phyloP scores from a whole-genome alignment of 805 yeast genomes.

The Wickerhamiella nectarea region DNA sequence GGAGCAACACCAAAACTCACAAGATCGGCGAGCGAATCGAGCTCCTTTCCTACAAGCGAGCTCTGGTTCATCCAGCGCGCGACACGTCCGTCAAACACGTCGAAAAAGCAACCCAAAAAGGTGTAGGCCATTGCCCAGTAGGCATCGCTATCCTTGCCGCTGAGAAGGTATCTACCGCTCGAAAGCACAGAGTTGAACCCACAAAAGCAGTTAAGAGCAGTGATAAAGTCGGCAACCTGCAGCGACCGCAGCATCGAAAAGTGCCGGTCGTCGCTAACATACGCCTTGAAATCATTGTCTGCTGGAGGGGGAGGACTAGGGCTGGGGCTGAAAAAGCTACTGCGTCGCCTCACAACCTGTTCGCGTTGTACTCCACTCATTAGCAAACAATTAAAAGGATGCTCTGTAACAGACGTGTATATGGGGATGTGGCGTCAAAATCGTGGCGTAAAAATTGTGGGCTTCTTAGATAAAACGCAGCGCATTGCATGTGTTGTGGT shows the following conservation, averaged over 20 bases:
- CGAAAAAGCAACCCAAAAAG: slow-evolving; percentile 84
- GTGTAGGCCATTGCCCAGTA: slow-evolving; percentile 85
- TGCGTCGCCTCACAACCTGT: slow-evolving; percentile 19
- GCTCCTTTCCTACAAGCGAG: slow-evolving; percentile 90
- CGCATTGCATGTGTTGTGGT: no score
- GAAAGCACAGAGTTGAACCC: slow-evolving; percentile 86
- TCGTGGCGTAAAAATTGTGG: no score
- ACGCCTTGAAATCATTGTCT: slow-evolving; percentile 47
- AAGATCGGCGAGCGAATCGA: slow-evolving; percentile 91
- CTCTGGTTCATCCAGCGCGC: slow-evolving; percentile 89
- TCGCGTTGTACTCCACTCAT: neutral
- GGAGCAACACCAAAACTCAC: slow-evolving; percentile 94
- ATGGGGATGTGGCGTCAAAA: no score
- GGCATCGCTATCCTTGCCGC: slow-evolving; percentile 42
- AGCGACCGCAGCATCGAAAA: slow-evolving; percentile 59
- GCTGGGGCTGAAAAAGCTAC: slow-evolving; percentile 26
- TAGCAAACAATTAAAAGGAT: neutral
- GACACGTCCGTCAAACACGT: slow-evolving; percentile 92
- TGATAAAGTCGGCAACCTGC: slow-evolving; percentile 93
- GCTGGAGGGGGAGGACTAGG: slow-evolving; percentile 28
- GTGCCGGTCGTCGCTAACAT: slow-evolving; percentile 73
- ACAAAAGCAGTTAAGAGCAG: slow-evolving; percentile 83
- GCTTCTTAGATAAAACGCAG: no score
- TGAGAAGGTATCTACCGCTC: slow-evolving; percentile 65
- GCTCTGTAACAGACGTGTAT: no score